These are phyloP conservation scores for Stagonosporopsis rhizophila DNA, from an alignment of 2,329 filamentous ascomycete genomes.

Conservation along the genomic window DNA sequence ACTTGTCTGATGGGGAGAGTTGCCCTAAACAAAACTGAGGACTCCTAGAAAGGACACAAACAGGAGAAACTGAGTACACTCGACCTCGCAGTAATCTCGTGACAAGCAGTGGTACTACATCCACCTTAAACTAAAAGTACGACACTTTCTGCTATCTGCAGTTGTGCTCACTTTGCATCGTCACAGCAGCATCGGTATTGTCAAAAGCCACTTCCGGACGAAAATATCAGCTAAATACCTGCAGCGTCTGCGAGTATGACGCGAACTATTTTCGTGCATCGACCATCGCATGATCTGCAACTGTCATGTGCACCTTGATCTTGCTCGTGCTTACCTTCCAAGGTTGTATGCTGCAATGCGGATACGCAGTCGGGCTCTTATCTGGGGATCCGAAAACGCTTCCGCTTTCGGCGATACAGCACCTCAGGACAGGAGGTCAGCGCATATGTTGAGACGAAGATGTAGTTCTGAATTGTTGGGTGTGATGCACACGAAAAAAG, in stretches of 20 bases:
- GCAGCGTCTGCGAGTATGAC: background rate
- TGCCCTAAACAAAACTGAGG: no score
- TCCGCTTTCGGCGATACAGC: background rate
- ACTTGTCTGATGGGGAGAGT: background rate
- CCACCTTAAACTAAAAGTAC: no score
- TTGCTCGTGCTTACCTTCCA: background rate
- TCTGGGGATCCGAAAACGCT: conserved; percentile 11
- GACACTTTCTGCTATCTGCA: no score
- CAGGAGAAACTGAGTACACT: background rate
- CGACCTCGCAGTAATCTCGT: background rate
- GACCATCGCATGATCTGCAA: background rate
- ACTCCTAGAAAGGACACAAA: background rate
- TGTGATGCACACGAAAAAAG: background rate
- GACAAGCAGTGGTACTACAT: background rate
- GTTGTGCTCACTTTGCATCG: no score
- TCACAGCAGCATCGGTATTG: no score
- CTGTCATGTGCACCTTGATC: background rate
- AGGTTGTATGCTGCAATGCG: conserved; percentile 9
- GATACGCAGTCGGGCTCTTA: conserved; percentile 6
- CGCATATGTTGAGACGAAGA: background rate
- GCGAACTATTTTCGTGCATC: background rate
- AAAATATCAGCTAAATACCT: background rate
- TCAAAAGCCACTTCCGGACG: no score
- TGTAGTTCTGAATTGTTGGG: background rate
- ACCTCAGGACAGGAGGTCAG: background rate